Base-by-base conservation (phyloP, 2,329 filamentous ascomycete species). In the Penicillium sp. region DNA sequence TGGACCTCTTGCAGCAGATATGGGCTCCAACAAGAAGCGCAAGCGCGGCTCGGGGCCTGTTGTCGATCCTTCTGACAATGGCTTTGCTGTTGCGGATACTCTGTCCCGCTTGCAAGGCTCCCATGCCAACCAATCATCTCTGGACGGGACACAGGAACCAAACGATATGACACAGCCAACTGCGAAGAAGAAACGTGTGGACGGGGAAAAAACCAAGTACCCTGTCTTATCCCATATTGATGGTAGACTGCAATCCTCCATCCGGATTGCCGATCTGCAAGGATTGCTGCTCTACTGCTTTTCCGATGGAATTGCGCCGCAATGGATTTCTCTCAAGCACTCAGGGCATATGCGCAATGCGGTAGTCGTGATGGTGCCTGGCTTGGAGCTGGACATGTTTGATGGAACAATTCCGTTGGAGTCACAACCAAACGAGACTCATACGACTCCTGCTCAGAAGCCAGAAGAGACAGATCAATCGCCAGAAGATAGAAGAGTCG, bases 341-440 rank as follows among this genome's bases (percentile, higher is more conserved):
- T 74, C 74, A 30, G 64, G 62, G 12, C 66, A 70, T 42, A 71
- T 82, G 27, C 67, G 68, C 39, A 93, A 92, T 66, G 83, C 93
- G 18, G 89, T 96, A 18, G 77, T 85, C 27, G 69, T 98, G 49
- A 90, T 95, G 84, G 80, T 95, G 8, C 92, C 92, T 8, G 92
- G 92, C 0, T 68, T 98, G 15, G 90, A 96, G 59, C 77, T 86
- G 55, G 84, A 80, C 45, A 92, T 96, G 84, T 94, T 96, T 66
- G 78, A 84, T 60, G 73, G 77, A 23, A 68, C 64, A 3, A 65
- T 77, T 22, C 48, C 63, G 16, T 43, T 60, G 20, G 69, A 71
- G 29, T 58, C 67, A 14, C 18, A 34, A 25, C 6, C 36, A 32
- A 17, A 7, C 13, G 6, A 8, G 26, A 3, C 17, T 35, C 14